phyloP scores from a whole-genome alignment of 1,139 yeast genomes.

The Starmera stellimalicola region DNA sequence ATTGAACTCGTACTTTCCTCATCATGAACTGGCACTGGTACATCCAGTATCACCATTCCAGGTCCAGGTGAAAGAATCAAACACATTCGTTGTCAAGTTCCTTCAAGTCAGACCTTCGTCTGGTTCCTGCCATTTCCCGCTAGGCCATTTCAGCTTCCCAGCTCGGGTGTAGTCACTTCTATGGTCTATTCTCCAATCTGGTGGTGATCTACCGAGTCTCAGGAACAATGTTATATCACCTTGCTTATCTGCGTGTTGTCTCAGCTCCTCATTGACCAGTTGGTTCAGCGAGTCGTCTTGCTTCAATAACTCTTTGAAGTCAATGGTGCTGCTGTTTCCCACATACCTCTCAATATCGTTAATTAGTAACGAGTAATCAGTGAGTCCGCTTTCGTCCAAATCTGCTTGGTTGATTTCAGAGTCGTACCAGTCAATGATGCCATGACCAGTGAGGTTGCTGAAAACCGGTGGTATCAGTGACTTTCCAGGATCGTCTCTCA shows the following conservation, averaged over 20 bases:
- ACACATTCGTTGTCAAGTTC: background rate
- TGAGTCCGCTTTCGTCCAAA: slow-evolving; percentile 8
- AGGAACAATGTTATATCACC: slow-evolving; percentile 37
- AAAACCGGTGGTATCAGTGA: slow-evolving; percentile 48
- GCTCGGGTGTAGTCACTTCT: slow-evolving; percentile 52
- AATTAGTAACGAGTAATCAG: slow-evolving; percentile 54
- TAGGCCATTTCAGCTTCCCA: slow-evolving; percentile 47
- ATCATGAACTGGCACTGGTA: too few species aligned
- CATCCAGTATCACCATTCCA: too few species aligned
- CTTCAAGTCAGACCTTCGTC: slow-evolving; percentile 33
- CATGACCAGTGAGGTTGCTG: slow-evolving; percentile 25
- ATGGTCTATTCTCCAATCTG: slow-evolving; percentile 28
- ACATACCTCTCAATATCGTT: slow-evolving; percentile 75
- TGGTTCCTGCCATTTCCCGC: slow-evolving; percentile 39
- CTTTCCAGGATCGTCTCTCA: slow-evolving; percentile 71
- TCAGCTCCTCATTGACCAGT: slow-evolving; percentile 19
- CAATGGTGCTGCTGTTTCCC: slow-evolving; percentile 37
- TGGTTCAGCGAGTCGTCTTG: slow-evolving; percentile 24
- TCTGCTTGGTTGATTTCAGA: slow-evolving; percentile 1
- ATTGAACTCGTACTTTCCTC: background rate
- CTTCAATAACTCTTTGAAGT: slow-evolving; percentile 30
- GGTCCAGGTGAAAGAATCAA: too few species aligned
- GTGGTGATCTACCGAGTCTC: slow-evolving; percentile 45
- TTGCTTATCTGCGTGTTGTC: slow-evolving; percentile 16
- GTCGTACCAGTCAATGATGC: slow-evolving; percentile 27